Conservation (phyloP, 306 rosid genomes). For the Cucumis cinereus region DNA sequence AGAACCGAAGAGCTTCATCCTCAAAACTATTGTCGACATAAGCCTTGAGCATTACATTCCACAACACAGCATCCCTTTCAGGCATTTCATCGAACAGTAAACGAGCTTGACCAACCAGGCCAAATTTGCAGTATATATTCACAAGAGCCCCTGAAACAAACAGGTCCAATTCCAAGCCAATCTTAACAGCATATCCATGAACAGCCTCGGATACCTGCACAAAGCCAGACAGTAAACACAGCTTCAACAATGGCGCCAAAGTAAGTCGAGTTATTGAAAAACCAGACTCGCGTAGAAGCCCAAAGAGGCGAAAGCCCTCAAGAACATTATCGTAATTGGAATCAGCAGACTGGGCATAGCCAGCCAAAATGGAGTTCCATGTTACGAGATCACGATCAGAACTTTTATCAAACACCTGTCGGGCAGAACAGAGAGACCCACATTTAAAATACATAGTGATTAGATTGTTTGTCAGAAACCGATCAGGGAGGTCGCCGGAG, state of each 20-base stretch:
- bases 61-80: conserved; percentile 53
- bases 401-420: conserved; percentile 47
- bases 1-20: conserved; percentile 33
- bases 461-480: conserved; percentile 56
- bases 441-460: conserved; percentile 57
- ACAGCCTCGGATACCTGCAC: conserved; percentile 41
- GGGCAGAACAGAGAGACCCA: conserved; percentile 46
- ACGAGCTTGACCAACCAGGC: conserved; percentile 44
- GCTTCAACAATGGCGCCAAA: conserved; percentile 56
- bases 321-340: conserved; percentile 11
- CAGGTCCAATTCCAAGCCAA: conserved; percentile 51
- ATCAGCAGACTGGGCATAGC: conserved; percentile 32
- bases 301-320: conserved; percentile 43
- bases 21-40: conserved; percentile 37
- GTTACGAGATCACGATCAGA: conserved; percentile 55
- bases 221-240: conserved; percentile 31
- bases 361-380: conserved; percentile 71
- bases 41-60: conserved; percentile 74
- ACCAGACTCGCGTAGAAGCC: conserved; percentile 33
- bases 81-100: conserved; percentile 53
- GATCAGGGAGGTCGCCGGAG: conserved; percentile 29
- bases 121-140: conserved; percentile 47
- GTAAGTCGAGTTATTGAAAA: conserved; percentile 43
- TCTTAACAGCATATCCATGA: conserved; percentile 56
- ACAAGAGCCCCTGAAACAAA: conserved; percentile 66